These are phyloP conservation scores for Phylloporus sp. DNA, from an alignment of 768 basidiomycete genomes.

Conservation along the genomic window DNA sequence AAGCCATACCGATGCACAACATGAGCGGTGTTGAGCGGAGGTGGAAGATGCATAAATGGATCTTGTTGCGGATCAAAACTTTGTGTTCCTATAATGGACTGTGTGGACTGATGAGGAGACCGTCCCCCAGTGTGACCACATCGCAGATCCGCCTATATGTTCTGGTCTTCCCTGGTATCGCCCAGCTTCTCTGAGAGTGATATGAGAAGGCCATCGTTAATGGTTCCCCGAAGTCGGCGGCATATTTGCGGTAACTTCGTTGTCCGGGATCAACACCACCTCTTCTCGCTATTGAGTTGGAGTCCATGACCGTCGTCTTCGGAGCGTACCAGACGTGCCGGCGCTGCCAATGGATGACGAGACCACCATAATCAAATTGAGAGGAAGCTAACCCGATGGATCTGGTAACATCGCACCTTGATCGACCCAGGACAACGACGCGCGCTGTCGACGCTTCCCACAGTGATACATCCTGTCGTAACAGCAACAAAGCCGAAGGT, in stretches of 20 bases:
- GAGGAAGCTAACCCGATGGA: constrained; percentile 5
- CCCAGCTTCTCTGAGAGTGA: constrained; percentile 6
- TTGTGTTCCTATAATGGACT: neutral
- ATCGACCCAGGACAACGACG: constrained; percentile 3
- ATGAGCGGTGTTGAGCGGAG: neutral
- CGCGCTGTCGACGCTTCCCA: neutral
- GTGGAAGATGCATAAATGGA: constrained; percentile 6
- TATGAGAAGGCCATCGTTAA: constrained; percentile 4
- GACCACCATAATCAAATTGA: constrained; percentile 5
- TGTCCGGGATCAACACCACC: neutral
- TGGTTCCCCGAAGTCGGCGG: constrained; percentile 16
- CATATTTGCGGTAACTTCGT: neutral
- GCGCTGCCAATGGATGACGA: neutral
- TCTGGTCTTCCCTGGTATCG: neutral
- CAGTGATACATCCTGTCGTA: neutral
- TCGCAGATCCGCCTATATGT: constrained; percentile 4
- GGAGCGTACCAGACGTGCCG: neutral
- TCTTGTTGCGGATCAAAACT: constrained; percentile 14
- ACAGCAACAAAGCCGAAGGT: constrained; percentile 1
- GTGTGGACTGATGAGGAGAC: constrained; percentile 1
- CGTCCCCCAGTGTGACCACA: neutral
- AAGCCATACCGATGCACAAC: neutral
- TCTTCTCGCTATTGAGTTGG: constrained; percentile 2
- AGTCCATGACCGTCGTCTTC: constrained; percentile 2
- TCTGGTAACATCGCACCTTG: constrained; percentile 7